A percentile compares a stretch with the other conserved stretches of the same genome.
Conservation (phyloP, 1,284 basidiomycete species). For the Naganishia cerealis region DNA sequence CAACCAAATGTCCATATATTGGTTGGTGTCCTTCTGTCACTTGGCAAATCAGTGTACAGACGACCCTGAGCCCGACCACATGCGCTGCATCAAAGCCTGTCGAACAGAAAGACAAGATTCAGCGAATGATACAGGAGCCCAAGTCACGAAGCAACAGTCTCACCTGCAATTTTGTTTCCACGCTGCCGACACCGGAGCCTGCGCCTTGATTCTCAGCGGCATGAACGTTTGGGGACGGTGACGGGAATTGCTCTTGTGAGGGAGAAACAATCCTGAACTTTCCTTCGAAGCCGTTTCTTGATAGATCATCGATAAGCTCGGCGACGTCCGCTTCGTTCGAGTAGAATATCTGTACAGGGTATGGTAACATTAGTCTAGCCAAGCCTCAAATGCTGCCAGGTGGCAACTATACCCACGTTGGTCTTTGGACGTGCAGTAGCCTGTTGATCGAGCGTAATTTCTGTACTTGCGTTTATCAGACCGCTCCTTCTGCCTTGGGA, state of each 20-base stretch:
- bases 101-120: background rate
- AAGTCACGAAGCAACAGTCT: background rate
- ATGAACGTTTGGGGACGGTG: background rate
- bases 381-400: background rate
- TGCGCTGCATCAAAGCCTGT: slow-evolving; percentile 25
- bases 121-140: no score
- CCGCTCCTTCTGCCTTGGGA: background rate
- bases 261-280: slow-evolving; percentile 27
- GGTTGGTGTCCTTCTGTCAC: background rate
- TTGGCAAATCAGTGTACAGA: background rate
- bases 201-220: background rate
- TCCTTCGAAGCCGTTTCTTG: slow-evolving; percentile 23
- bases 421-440: slow-evolving; percentile 12
- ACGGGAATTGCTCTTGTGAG: background rate
- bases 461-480: background rate
- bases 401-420: background rate
- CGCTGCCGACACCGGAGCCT: background rate
- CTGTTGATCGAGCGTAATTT: background rate
- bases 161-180: slow-evolving; percentile 17
- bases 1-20: no score
- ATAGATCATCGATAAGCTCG: slow-evolving; percentile 25
- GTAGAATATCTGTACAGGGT: slow-evolving; percentile 14
- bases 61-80: background rate
- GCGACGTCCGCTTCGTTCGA: slow-evolving; percentile 20
- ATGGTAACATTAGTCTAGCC: background rate